phyloP scores from a whole-genome alignment of 495 filamentous ascomycete genomes.

The Penicillium arizonense region DNA sequence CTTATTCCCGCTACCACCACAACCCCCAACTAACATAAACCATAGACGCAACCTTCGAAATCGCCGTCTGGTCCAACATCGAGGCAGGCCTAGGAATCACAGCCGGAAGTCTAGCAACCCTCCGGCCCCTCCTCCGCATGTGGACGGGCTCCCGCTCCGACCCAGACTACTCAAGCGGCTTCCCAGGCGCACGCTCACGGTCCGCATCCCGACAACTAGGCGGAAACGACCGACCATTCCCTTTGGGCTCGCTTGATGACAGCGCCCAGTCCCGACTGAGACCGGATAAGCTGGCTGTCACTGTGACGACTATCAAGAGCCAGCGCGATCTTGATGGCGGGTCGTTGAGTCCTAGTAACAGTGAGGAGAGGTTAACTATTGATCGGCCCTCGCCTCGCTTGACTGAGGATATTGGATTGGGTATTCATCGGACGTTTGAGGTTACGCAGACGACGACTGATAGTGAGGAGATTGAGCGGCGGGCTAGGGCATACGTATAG shows the following conservation, averaged over 20 bases:
- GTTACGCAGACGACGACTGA: conserved; percentile 31
- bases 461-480: conserved; percentile 8
- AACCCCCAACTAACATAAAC: neutral
- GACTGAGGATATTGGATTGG: conserved; percentile 21
- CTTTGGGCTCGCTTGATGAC: conserved; percentile 34
- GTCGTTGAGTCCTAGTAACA: conserved; percentile 26
- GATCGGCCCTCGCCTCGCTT: conserved; percentile 9
- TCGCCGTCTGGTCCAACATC: conserved; percentile 45
- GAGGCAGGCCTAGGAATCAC: conserved; percentile 47
- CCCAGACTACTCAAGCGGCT: conserved; percentile 20
- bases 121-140: conserved; percentile 44
- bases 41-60: conserved; percentile 38
- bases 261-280: conserved; percentile 18
- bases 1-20: neutral
- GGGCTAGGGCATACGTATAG: conserved; percentile 30
- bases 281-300: conserved; percentile 40
- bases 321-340: conserved; percentile 21
- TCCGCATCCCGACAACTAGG: conserved; percentile 21
- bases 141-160: conserved; percentile 28
- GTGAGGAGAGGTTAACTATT: conserved; percentile 34
- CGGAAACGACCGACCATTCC: conserved; percentile 6
- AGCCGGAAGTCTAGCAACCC: conserved; percentile 45
- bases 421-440: conserved; percentile 37
- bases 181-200: conserved; percentile 17
- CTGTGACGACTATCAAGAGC: conserved; percentile 39